Evolutionary conservation across 768 basidiomycete genomes (phyloP).

Genomic region (Tricholoma flavovirens): DNA sequence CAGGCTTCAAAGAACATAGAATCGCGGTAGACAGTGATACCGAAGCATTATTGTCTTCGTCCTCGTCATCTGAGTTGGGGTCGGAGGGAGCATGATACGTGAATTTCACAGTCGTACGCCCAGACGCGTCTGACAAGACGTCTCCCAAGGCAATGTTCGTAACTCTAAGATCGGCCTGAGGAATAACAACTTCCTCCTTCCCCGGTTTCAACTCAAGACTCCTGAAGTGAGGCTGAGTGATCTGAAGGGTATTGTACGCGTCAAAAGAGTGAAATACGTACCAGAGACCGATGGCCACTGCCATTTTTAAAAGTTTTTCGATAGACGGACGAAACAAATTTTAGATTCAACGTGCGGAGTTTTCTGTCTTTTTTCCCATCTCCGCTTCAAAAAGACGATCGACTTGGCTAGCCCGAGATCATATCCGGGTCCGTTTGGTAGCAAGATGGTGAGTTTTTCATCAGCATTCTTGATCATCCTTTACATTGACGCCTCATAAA

Average conservation of each 20-base stretch:
- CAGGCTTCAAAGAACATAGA: conserved; percentile 75
- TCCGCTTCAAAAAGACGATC: conserved; percentile 43
- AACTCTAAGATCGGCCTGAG: conserved; percentile 67
- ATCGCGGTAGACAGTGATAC: conserved; percentile 39
- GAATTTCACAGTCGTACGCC: conserved; percentile 65
- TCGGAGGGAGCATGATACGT: conserved; percentile 38
- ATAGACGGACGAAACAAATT: conserved; percentile 14
- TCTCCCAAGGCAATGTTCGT: conserved; percentile 82
- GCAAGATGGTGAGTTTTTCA: conserved; percentile 44
- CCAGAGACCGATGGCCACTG: conserved; percentile 64
- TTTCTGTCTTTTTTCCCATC: conserved; percentile 28
- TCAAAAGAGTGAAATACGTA: conserved; percentile 25
- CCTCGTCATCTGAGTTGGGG: conserved; percentile 36
- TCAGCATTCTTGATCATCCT: not conserved
- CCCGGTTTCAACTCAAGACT: conserved; percentile 55
- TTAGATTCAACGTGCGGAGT: not conserved
- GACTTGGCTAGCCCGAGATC: no score
- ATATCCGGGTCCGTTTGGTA: no score
- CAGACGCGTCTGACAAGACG: conserved; percentile 52
- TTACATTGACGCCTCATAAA: conserved; percentile 25
- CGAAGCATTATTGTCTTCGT: conserved; percentile 8
- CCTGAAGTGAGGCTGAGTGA: conserved; percentile 36
- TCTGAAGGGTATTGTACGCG: conserved; percentile 16
- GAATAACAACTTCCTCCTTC: conserved; percentile 48
- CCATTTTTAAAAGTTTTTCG: conserved; percentile 35